Percentiles rank a stretch among this genome's conserved stretches.
Conservation (phyloP, 345 rosid species). For the Dipteronia sinensis region DNA sequence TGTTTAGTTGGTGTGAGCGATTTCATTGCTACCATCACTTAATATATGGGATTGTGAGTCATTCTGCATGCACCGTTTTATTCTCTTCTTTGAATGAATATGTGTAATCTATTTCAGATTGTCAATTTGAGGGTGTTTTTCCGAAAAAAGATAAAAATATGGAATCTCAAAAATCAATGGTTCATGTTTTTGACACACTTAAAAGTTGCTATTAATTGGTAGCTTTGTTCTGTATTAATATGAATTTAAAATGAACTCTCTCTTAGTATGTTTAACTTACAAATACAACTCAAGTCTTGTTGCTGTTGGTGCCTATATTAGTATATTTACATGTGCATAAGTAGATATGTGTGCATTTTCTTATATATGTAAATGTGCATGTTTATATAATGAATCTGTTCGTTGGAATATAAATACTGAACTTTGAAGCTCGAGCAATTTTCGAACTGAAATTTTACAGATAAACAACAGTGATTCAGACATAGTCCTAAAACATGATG, state of each 20-base stretch:
- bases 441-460: conserved; percentile 41
- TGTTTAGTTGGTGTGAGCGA: conserved; percentile 94
- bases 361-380: neutral
- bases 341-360: neutral
- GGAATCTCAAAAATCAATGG: neutral
- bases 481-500: conserved; percentile 45
- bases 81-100: neutral
- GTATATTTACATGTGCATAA: neutral
- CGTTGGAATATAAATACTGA: conserved; percentile 2
- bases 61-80: neutral
- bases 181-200: neutral
- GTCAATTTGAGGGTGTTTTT: neutral
- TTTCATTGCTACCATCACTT: conserved; percentile 72
- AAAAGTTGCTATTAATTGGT: neutral
- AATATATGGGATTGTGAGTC: conserved; percentile 68
- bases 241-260: neutral
- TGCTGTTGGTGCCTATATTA: neutral
- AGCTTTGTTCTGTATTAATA: neutral
- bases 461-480: conserved; percentile 44
- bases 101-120: neutral
- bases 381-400: neutral
- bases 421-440: conserved; percentile 5
- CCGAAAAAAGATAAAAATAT: neutral
- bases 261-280: neutral
- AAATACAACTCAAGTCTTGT: neutral